Evolutionary conservation across 495 filamentous ascomycete genomes (phyloP), one percentile per base, ranked within the genome.

Genomic region (Penicillium steckii): DNA sequence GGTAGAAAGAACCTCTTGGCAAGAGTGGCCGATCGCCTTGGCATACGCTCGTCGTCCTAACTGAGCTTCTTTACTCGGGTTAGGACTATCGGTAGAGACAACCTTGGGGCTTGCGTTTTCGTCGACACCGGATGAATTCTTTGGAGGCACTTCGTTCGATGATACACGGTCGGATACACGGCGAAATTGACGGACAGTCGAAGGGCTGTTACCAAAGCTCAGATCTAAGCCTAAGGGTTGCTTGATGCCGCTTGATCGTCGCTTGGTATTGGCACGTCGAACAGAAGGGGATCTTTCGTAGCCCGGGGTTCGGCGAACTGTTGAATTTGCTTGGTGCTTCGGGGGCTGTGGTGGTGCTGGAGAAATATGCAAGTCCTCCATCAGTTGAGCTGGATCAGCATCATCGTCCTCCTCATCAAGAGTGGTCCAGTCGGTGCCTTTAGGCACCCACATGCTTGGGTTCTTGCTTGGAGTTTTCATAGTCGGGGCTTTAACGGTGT

Each of bases 201-300:
- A 95, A 1, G 87, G 88, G 17, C 84, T 85, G 65, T 97, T 97
- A 25, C 93, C 94, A 63, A 93, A 97, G 42, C 84, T 90, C 70
- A 91, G 83, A 66, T 96, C 88, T 3, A 94, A 79, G 26, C 86
- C 83, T 13, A 96, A 79, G 1, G 93, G 90, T 45, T 88, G 84
- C 68, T 88, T 91, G 6, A 88, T 74, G 17, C 68, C 73, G 52
- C 79, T 81, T 8, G 79, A 74, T 44, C 77, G 77, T 24, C 80
- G 69, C 52, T 77, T 80, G 4, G 63, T 66, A 48, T 71, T 63
- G 22, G 71, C 55, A 21, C 79, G 74, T 44, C 73, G 70, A n/a
- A 72, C 27, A 8, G 72, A 74, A 18, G 73, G 73, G 33, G 68
- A 75, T 40, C 62, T 62, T 8, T 76, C 72, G 21, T 77, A 70